A percentile compares a stretch with the other conserved stretches of the same genome.
Conservation (phyloP, 352 stramenopile species). For the Globisporangium splendens region DNA sequence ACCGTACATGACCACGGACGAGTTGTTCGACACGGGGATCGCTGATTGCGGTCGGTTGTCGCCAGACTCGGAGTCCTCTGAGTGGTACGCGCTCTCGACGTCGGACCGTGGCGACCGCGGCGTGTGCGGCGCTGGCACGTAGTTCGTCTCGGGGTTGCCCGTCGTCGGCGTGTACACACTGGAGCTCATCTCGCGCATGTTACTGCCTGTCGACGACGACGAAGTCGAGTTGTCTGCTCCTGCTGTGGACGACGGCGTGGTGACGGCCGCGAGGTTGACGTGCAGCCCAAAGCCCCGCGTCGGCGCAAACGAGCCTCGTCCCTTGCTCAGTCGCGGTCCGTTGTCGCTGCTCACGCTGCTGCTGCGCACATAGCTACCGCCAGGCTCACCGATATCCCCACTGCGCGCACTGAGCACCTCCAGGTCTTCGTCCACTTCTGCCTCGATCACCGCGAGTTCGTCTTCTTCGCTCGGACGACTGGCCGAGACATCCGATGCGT, state of each 20-base stretch:
- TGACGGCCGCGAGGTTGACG: constrained; percentile 37
- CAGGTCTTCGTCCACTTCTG: constrained; percentile 76
- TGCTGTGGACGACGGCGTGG: neutral
- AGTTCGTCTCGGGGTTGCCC: constrained; percentile 36
- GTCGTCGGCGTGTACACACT: constrained; percentile 29
- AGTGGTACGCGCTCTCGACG: constrained; percentile 57
- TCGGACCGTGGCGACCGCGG: constrained; percentile 55
- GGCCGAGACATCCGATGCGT: constrained; percentile 45
- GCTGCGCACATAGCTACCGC: constrained; percentile 25
- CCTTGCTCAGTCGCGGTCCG: constrained; percentile 19
- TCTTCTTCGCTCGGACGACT: constrained; percentile 65
- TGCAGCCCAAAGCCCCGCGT: constrained; percentile 59
- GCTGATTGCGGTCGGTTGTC: constrained; percentile 36
- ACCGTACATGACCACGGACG: constrained; percentile 71
- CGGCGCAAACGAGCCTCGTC: constrained; percentile 19
- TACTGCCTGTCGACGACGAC: too few relatives aligned
- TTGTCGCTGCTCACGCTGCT: constrained; percentile 8
- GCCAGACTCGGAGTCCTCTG: constrained; percentile 35
- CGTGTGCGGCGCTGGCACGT: constrained; percentile 47
- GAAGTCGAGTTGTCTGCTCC: too few relatives aligned
- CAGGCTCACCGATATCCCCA: constrained; percentile 45
- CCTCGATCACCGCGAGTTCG: constrained; percentile 64
- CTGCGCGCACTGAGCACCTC: constrained; percentile 75
- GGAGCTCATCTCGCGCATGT: neutral
- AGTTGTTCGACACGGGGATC: constrained; percentile 32